phyloP scores from a whole-genome alignment of 805 yeast species.

The Wickerhamiella musiphila region DNA sequence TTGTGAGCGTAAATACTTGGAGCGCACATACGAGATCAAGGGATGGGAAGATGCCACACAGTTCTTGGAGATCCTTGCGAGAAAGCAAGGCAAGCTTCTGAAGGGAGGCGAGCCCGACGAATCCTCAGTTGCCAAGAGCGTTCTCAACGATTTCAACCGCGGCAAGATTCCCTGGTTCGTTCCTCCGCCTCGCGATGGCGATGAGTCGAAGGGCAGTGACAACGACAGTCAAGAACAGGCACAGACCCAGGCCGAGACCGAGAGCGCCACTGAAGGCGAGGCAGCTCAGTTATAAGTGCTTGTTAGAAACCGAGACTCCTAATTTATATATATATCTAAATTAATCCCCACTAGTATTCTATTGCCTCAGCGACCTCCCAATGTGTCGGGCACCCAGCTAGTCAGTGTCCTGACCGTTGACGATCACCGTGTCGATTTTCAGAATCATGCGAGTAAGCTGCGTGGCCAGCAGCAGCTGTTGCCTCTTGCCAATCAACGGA shows the following conservation, averaged over 20 bases:
- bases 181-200: conserved; percentile 69
- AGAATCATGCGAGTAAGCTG: conserved; percentile 95
- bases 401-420: conserved; percentile 43
- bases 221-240: conserved; percentile 1
- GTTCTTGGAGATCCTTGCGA: conserved; percentile 77
- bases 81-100: conserved; percentile 79
- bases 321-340: neutral
- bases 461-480: conserved; percentile 87
- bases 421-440: conserved; percentile 90
- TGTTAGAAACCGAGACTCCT: no score
- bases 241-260: conserved; percentile 4
- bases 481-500: conserved; percentile 93
- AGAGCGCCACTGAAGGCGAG: conserved; percentile 1
- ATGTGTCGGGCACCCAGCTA: no score
- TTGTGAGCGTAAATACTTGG: conserved; percentile 78
- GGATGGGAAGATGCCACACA: conserved; percentile 71
- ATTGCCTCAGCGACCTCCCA: no score
- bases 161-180: conserved; percentile 98
- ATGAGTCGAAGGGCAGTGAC: conserved; percentile 12
- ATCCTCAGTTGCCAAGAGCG: conserved; percentile 74
- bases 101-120: conserved; percentile 99
- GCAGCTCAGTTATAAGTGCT: no score
- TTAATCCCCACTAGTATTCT: no score
- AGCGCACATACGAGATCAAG: conserved; percentile 83
- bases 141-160: conserved; percentile 85